These are phyloP conservation scores for Trypanosoma boissoni DNA, from an alignment of 208 protist species.

Conservation along the genomic window DNA sequence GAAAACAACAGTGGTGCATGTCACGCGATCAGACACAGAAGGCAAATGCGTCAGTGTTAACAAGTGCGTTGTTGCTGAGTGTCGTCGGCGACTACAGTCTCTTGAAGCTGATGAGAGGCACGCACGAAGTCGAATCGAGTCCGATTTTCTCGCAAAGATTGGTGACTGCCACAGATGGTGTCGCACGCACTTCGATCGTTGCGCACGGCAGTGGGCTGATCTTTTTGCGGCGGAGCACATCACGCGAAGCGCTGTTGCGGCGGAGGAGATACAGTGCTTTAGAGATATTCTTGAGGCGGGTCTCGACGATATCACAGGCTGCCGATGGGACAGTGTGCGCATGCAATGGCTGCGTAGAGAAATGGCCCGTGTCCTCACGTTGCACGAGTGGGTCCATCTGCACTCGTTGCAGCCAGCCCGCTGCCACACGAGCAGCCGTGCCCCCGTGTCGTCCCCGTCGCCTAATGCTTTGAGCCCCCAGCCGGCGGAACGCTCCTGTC, in stretches of 20 bases:
- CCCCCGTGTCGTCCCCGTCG: too few species aligned
- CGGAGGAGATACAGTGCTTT: constrained; percentile 2
- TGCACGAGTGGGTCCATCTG: constrained; percentile 12
- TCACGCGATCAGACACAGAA: too few species aligned
- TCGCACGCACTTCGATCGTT: too few species aligned
- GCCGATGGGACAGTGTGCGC: constrained; percentile 18
- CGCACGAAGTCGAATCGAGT: too few species aligned
- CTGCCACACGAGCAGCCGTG: not conserved
- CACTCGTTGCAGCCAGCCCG: not conserved
- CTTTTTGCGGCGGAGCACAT: constrained; percentile 3
- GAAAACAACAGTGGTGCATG: constrained; percentile 9
- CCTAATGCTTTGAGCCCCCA: too few species aligned
- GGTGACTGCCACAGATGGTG: too few species aligned
- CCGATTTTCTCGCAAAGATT: too few species aligned
- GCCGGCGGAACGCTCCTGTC: too few species aligned
- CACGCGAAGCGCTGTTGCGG: not conserved
- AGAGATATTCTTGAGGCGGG: constrained; percentile 4
- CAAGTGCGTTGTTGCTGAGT: too few species aligned
- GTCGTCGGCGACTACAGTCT: too few species aligned
- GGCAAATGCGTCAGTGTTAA: too few species aligned
- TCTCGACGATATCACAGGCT: constrained; percentile 12
- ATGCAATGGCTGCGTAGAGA: constrained; percentile 13
- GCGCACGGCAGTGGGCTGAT: not conserved
- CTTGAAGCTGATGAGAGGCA: too few species aligned
- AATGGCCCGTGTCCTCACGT: constrained; percentile 6